Base-by-base conservation (phyloP, 495 filamentous ascomycete species). In the Ramalina intermedia region DNA sequence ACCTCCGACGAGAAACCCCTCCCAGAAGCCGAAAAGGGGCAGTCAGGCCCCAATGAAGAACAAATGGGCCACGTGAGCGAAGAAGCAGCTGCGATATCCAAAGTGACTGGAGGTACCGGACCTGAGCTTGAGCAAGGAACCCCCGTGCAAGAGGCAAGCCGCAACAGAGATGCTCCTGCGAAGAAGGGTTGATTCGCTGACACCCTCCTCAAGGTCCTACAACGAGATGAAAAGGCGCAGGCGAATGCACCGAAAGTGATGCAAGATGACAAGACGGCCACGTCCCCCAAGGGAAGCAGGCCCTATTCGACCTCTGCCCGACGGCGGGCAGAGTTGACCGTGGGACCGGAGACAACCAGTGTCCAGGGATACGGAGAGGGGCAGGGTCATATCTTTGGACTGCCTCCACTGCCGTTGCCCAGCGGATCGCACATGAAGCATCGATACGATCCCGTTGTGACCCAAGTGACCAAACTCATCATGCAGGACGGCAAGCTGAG, bases 401-500 rank as follows among this genome's bases (percentile, higher is more conserved):
- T 84, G 51, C 90, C 90, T 8, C 61, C 68, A n/a, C 64, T 79
- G 21, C 75, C 80, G 17, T 61, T 87, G 17, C 69, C 79, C 17
- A 52, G 43, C 35, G 45, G 38, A 36, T 37, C 54, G 18, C 72
- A 87, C 60, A 66, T 85, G 54, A 80, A 85, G 52, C 63, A 84
- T 51, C 76, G 91, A 47, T 93, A 96, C 61, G 81, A 93, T 57
- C 73, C 84, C 3, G 63, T 96, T 20, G 67, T 96, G 29, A 68
- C 80, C 40, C 91, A 94, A 68, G 71, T 96, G 54, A 94, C 86
- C 16, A 88, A 87, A 64, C 73, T 94, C 47, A 53, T 98, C 46
- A 98, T 96, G 90, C 67, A 70, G 52, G 74, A 94, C 66, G 91
- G 91, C 42, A 94, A 95, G 66, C 69, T 88, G 58, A 76, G 78